Percentiles rank a stretch among this genome's conserved stretches.
Conservation (phyloP, 2,329 filamentous ascomycete genomes). For the Diaporthe caulivora region DNA sequence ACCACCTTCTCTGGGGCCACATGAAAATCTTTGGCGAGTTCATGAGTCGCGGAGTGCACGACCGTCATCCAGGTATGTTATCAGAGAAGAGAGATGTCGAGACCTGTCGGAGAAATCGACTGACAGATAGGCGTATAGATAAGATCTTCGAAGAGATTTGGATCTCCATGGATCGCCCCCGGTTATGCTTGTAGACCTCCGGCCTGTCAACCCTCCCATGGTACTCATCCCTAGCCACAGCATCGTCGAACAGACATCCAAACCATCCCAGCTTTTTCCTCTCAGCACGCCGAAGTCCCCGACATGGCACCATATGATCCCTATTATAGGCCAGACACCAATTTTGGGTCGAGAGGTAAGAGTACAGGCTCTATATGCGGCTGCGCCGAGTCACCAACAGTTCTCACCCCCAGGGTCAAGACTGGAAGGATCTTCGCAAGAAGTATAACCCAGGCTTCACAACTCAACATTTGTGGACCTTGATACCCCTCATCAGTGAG, state of each 20-base stretch:
- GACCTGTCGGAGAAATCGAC: background rate
- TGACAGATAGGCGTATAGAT: background rate
- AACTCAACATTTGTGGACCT: background rate
- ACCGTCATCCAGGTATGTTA: constrained; percentile 13
- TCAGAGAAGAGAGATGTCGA: too few species aligned
- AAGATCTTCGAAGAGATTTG: constrained; percentile 8
- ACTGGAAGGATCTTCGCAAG: constrained; percentile 13
- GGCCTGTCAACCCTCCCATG: constrained; percentile 1
- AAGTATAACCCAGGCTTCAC: constrained; percentile 4
- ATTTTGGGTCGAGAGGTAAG: background rate
- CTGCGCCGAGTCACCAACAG: background rate
- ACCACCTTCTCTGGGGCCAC: constrained; percentile 21
- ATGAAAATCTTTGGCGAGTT: constrained; percentile 5
- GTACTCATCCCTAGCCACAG: background rate
- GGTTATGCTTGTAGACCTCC: constrained; percentile 2
- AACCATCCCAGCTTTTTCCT: background rate
- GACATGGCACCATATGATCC: constrained; percentile 10
- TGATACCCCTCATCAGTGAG: background rate
- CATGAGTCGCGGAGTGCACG: background rate
- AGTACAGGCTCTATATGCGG: background rate
- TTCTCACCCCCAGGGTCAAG: background rate
- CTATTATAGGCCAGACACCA: background rate
- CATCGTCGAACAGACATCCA: constrained; percentile 13
- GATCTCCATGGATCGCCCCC: background rate
- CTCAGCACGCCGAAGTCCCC: constrained; percentile 13